Evolutionary conservation across 129 eudicot species (phyloP).

Genomic region (Pulicaria dysenterica): DNA sequence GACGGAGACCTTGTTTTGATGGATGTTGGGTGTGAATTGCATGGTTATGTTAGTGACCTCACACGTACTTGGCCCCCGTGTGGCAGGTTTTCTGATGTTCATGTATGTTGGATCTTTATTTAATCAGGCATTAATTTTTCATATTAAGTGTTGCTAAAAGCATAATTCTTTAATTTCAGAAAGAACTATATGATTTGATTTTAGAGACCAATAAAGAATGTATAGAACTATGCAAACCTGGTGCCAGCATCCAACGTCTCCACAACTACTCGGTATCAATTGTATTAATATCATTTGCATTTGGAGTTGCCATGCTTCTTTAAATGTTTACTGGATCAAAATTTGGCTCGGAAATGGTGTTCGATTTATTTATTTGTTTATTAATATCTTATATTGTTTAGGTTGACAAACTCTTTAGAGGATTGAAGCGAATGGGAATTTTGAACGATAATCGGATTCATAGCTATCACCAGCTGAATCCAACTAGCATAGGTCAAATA

Average conservation of each 20-base stretch:
- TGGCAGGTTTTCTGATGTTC: conserved; percentile 70
- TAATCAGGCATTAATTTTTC: neutral
- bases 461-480: conserved; percentile 74
- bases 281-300: neutral
- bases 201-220: conserved; percentile 94
- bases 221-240: conserved; percentile 82
- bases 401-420: conserved; percentile 70
- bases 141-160: neutral
- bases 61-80: conserved; percentile 99
- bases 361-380: neutral
- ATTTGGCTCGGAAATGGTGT: conserved; percentile 5
- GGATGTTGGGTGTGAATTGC: conserved; percentile 95
- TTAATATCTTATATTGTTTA: conserved; percentile 21
- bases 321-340: neutral
- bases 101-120: conserved; percentile 52
- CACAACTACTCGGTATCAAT: conserved; percentile 77
- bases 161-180: conserved; percentile 45
- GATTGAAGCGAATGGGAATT: conserved; percentile 70
- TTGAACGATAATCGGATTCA: conserved; percentile 53
- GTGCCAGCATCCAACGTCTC: conserved; percentile 70
- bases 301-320: neutral
- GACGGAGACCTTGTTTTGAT: conserved; percentile 85
- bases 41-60: conserved; percentile 96
- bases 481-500: conserved; percentile 77
- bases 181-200: conserved; percentile 76